Evolutionary conservation across 108 stramenopile genomes (phyloP).

Genomic region (Cyclotella kingstonii): DNA sequence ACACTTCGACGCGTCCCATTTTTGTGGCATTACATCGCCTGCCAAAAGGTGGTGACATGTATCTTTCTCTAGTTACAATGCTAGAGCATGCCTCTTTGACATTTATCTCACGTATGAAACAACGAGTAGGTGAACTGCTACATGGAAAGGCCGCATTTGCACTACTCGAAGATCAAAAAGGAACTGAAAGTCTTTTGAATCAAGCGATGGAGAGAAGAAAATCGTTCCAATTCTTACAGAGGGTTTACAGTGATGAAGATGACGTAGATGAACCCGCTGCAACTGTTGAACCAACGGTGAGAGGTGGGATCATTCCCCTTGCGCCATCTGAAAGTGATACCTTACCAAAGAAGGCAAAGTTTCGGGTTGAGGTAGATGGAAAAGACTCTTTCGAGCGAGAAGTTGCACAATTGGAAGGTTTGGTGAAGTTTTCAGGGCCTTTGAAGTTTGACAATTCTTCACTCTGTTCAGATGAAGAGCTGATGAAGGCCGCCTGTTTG

Average conservation of each 20-base stretch:
- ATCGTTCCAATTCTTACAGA: constrained; percentile 60
- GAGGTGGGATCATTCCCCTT: constrained; percentile 42
- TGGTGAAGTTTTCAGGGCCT: constrained; percentile 67
- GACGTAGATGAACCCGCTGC: constrained; percentile 52
- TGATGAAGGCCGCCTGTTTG: constrained; percentile 73
- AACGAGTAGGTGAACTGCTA: constrained; percentile 62
- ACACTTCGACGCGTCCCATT: constrained; percentile 72
- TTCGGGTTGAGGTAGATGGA: constrained; percentile 52
- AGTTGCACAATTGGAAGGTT: constrained; percentile 51
- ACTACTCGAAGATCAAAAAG: constrained; percentile 55
- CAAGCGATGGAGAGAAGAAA: constrained; percentile 69
- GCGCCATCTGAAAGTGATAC: constrained; percentile 65
- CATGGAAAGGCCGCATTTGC: constrained; percentile 63
- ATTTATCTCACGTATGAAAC: constrained; percentile 85
- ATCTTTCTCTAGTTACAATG: constrained; percentile 75
- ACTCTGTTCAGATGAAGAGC: constrained; percentile 70
- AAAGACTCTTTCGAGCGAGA: constrained; percentile 57
- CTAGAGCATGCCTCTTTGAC: constrained; percentile 85
- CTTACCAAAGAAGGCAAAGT: constrained; percentile 34
- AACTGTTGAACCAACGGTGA: constrained; percentile 23
- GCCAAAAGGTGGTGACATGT: constrained; percentile 84
- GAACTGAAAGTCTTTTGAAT: constrained; percentile 39
- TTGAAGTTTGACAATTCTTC: constrained; percentile 43
- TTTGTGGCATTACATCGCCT: constrained; percentile 84
- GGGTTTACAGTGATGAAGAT: constrained; percentile 76